phyloP scores from a whole-genome alignment of 1,139 yeast species.

The Blastobotrys ciferrii region DNA sequence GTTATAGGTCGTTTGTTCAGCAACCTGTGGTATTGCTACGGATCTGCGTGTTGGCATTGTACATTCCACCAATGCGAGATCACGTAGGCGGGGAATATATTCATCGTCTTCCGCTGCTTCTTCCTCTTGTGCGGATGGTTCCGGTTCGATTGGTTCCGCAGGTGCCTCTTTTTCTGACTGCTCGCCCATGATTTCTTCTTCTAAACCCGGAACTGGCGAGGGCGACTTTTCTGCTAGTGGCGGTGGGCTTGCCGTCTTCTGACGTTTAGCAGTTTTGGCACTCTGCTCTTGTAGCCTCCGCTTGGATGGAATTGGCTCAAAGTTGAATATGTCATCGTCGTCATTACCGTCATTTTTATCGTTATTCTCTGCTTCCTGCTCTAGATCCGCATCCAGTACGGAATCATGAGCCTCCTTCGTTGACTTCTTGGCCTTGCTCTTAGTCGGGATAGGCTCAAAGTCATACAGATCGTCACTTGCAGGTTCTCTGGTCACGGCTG shows the following conservation, averaged over 20 bases:
- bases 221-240: not conserved
- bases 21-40: not conserved
- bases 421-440: not conserved
- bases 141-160: not conserved
- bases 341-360: no score
- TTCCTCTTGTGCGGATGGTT: not conserved
- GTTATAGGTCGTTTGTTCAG: not conserved
- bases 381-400: not conserved
- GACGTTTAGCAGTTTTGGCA: not conserved
- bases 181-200: not conserved
- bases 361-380: not conserved
- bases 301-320: not conserved
- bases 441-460: not conserved
- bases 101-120: slow-evolving; percentile 10
- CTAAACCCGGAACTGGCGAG: not conserved
- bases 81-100: slow-evolving; percentile 13
- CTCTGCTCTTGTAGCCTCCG: not conserved
- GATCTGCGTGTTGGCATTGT: slow-evolving; percentile 14
- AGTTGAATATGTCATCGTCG: not conserved
- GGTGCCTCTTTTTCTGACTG: not conserved
- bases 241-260: not conserved
- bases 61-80: slow-evolving; percentile 22
- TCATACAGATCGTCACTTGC: not conserved
- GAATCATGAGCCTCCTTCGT: not conserved
- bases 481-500: not conserved